Conservation (phyloP, 352 stramenopile genomes). For the Halophytophthora polymorphica region DNA sequence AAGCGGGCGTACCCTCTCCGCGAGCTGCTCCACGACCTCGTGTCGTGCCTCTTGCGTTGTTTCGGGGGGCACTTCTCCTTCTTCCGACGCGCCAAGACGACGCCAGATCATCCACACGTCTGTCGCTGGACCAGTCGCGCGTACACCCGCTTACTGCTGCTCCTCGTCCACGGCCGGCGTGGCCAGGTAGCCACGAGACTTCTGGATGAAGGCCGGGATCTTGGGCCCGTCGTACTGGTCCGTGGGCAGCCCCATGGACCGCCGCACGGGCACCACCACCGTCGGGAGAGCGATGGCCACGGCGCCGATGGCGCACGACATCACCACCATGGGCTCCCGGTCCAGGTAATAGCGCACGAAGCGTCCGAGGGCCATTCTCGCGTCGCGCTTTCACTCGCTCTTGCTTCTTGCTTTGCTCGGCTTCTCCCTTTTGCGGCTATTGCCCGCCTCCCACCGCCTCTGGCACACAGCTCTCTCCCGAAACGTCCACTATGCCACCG, state of each 20-base stretch:
- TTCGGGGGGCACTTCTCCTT: too few species aligned
- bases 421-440: conserved; percentile 8
- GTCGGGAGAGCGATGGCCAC: conserved; percentile 68
- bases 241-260: conserved; percentile 80
- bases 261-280: conserved; percentile 79
- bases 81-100: too few species aligned
- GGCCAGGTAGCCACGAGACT: conserved; percentile 70
- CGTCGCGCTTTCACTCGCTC: conserved; percentile 1
- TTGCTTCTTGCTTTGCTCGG: neutral
- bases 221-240: conserved; percentile 89
- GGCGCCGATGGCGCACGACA: conserved; percentile 72
- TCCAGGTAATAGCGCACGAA: conserved; percentile 85
- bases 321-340: conserved; percentile 83
- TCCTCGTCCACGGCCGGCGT: conserved; percentile 28
- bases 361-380: conserved; percentile 44
- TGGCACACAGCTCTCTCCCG: too few species aligned
- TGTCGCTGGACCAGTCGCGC: neutral
- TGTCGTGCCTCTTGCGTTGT: neutral
- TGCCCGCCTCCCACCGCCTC: too few species aligned
- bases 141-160: conserved; percentile 12
- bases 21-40: too few species aligned
- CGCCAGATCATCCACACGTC: neutral
- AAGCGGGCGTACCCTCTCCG: too few species aligned
- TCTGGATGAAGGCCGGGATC: conserved; percentile 69
- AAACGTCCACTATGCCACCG: too few species aligned